These are phyloP conservation scores for Phalaenopsis hybrid DNA, from an alignment of 116 monocot species.

Conservation along the genomic window DNA sequence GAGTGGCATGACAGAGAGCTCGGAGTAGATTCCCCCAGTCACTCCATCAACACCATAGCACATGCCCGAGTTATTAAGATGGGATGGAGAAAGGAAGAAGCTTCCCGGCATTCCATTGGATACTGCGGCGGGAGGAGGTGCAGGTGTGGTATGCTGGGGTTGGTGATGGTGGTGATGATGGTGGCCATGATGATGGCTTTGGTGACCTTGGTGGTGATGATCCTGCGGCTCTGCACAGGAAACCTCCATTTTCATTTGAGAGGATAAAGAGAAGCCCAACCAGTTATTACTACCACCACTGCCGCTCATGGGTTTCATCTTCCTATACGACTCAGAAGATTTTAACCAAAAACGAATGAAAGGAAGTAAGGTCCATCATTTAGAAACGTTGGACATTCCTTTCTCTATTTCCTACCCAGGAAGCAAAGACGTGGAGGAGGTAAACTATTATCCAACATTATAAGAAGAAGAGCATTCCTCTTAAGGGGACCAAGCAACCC, in stretches of 20 bases:
- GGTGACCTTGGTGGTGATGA: background rate
- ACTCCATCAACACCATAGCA: conserved; percentile 44
- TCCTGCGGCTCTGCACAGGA: conserved; percentile 14
- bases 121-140: conserved; percentile 17
- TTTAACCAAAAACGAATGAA: conserved; percentile 10
- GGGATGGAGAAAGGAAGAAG: conserved; percentile 41
- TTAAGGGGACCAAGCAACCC: background rate
- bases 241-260: conserved; percentile 74
- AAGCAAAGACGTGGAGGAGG: background rate
- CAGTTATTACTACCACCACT: conserved; percentile 43
- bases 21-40: conserved; percentile 49
- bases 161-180: background rate
- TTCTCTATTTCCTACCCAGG: background rate
- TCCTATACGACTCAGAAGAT: conserved; percentile 1
- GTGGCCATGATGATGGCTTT: background rate
- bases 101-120: conserved; percentile 15
- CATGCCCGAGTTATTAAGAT: conserved; percentile 31
- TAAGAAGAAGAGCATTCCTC: background rate
- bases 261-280: conserved; percentile 97
- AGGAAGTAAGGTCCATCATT: conserved; percentile 20
- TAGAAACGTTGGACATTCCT: conserved; percentile 6
- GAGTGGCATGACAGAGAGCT: conserved; percentile 73
- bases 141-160: background rate
- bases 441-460: background rate
- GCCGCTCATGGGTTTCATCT: conserved; percentile 63